Evolutionary conservation across 352 stramenopile genomes (phyloP).

Genomic region (Globisporangium paroecandrum): DNA sequence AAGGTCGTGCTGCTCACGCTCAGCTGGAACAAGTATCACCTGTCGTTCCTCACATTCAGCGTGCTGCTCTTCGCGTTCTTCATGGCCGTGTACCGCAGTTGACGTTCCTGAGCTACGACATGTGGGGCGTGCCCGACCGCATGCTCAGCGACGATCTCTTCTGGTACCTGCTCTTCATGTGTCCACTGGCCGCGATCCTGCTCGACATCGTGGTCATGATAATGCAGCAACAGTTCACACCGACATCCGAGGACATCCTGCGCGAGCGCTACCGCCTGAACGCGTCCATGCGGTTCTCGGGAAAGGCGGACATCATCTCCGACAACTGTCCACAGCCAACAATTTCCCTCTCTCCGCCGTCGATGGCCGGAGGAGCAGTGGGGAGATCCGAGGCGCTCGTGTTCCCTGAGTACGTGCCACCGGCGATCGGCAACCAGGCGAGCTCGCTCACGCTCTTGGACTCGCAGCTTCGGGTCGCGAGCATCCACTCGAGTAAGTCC

Average conservation of each 20-base stretch:
- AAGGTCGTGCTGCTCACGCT: conserved; percentile 66
- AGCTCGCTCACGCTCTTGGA: conserved; percentile 10
- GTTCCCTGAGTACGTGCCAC: neutral
- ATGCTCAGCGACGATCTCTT: conserved; percentile 47
- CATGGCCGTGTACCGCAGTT: conserved; percentile 51
- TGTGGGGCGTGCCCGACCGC: conserved; percentile 43
- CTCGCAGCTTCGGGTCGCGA: conserved; percentile 11
- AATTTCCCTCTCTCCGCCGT: neutral
- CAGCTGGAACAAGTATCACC: conserved; percentile 64
- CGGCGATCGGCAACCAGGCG: neutral
- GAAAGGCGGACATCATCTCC: conserved; percentile 17
- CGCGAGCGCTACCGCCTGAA: conserved; percentile 39
- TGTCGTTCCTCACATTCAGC: conserved; percentile 49
- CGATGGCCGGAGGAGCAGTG: neutral
- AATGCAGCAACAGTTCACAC: conserved; percentile 48
- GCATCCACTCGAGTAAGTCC: conserved; percentile 15
- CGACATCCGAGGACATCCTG: conserved; percentile 56
- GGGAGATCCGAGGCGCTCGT: conserved; percentile 10
- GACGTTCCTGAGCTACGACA: conserved; percentile 72
- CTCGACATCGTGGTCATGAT: conserved; percentile 39
- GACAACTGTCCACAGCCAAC: neutral
- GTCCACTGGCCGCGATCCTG: conserved; percentile 38
- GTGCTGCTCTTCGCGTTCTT: conserved; percentile 63
- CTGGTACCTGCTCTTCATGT: conserved; percentile 56
- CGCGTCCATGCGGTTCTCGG: conserved; percentile 12